These are phyloP conservation scores for Aureococcus anophagefferens DNA, from an alignment of 108 stramenopile species.

Conservation along the genomic window DNA sequence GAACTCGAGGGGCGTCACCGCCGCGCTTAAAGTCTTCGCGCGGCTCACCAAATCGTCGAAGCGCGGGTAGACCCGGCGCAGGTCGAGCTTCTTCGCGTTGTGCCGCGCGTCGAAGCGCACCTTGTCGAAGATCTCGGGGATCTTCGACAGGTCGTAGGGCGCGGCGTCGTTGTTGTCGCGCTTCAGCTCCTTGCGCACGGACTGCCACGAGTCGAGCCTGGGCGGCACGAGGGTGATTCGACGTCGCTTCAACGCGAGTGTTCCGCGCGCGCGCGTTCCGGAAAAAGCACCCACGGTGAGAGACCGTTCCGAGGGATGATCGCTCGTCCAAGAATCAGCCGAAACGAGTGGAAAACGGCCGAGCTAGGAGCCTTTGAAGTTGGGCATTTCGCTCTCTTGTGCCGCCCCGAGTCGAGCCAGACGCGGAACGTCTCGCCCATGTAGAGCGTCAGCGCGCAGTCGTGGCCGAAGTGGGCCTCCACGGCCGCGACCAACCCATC, in stretches of 20 bases:
- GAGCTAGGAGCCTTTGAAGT: too few relatives aligned
- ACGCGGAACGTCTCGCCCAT: conserved; percentile 84
- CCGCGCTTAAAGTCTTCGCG: conserved; percentile 81
- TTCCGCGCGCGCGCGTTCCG: too few relatives aligned
- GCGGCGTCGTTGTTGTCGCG: not conserved
- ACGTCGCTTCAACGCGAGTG: too few relatives aligned
- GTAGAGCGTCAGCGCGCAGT: conserved; percentile 70
- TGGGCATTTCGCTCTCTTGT: too few relatives aligned
- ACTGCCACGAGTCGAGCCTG: conserved; percentile 91
- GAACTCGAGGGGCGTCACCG: conserved; percentile 94
- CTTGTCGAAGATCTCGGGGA: conserved; percentile 58
- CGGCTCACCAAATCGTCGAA: conserved; percentile 68
- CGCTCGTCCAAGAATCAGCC: too few relatives aligned
- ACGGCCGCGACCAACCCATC: conserved; percentile 67
- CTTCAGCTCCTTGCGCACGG: conserved; percentile 29
- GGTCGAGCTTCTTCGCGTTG: conserved; percentile 66
- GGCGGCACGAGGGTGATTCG: too few relatives aligned
- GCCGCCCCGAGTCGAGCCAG: conserved; percentile 53
- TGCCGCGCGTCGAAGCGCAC: conserved; percentile 17
- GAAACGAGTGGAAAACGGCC: too few relatives aligned
- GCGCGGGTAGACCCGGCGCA: conserved; percentile 70
- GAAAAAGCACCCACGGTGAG: too few relatives aligned
- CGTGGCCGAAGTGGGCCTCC: conserved; percentile 67
- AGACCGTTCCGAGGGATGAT: too few relatives aligned
- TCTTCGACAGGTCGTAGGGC: conserved; percentile 56